These are phyloP conservation scores for Flagelloscypha sp. DNA, from an alignment of 768 basidiomycete genomes.

Conservation along the genomic window DNA sequence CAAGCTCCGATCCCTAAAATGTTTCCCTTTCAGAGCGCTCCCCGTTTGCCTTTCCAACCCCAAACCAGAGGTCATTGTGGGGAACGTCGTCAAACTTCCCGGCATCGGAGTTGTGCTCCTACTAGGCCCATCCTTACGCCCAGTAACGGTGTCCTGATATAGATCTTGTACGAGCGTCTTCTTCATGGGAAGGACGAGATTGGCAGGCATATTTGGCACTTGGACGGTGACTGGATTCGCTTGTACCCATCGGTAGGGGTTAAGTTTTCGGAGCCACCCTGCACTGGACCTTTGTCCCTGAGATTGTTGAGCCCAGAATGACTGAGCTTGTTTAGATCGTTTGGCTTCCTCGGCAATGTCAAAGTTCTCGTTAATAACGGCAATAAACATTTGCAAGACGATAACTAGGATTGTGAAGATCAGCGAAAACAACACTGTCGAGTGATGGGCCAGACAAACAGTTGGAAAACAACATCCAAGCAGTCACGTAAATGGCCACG, in stretches of 20 bases:
- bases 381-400: constrained; percentile 91
- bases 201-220: constrained; percentile 64
- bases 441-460: constrained; percentile 43
- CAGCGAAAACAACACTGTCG: constrained; percentile 1
- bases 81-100: no score
- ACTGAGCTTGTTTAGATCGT: constrained; percentile 67
- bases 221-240: constrained; percentile 65
- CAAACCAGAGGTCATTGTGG: no score
- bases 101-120: no score
- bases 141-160: constrained; percentile 34
- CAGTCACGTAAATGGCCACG: constrained; percentile 61
- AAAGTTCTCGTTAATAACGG: constrained; percentile 96
- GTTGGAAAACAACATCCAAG: constrained; percentile 89
- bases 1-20: no score
- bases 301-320: constrained; percentile 51
- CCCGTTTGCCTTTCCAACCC: no score
- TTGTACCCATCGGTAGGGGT: constrained; percentile 82
- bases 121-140: no score
- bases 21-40: no score
- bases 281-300: constrained; percentile 31
- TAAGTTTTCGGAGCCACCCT: constrained; percentile 67
- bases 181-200: constrained; percentile 72
- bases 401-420: constrained; percentile 51
- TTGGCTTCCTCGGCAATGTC: constrained; percentile 87
- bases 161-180: constrained; percentile 63